Conservation (phyloP, 495 filamentous ascomycete species). For the Staphylotrichum tortipilum region DNA sequence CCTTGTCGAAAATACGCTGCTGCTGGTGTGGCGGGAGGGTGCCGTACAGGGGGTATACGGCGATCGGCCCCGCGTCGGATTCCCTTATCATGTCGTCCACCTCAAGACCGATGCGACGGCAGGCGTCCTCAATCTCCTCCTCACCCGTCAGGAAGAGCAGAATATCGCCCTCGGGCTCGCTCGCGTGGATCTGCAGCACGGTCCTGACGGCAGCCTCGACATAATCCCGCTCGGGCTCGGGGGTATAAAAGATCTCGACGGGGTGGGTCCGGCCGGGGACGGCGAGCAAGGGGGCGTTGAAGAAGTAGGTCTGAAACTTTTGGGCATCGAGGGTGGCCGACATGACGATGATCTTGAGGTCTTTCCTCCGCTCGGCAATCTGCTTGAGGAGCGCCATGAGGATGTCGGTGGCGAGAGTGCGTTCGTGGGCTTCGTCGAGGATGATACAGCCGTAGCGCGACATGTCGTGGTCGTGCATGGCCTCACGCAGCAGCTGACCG, state of each 20-base stretch:
- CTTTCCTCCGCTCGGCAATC: conserved; percentile 65
- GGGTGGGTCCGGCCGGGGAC: conserved; percentile 94
- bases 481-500: conserved; percentile 95
- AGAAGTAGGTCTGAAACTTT: conserved; percentile 98
- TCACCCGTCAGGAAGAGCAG: conserved; percentile 95
- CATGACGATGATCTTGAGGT: conserved; percentile 97
- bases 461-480: conserved; percentile 93
- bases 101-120: conserved; percentile 82
- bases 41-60: conserved; percentile 89
- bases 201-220: conserved; percentile 91
- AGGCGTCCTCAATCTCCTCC: conserved; percentile 97
- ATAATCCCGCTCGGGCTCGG: conserved; percentile 93
- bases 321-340: conserved; percentile 93
- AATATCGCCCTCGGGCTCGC: conserved; percentile 88
- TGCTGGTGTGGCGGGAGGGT: conserved; percentile 86
- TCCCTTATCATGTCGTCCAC: conserved; percentile 85
- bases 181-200: conserved; percentile 90
- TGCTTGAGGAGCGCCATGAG: conserved; percentile 93
- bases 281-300: conserved; percentile 81
- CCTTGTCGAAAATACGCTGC: conserved; percentile 88
- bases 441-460: conserved; percentile 95
- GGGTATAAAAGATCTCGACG: conserved; percentile 97
- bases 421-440: conserved; percentile 95
- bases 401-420: conserved; percentile 90
- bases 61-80: conserved; percentile 79